These are phyloP conservation scores for Penicillium sp. DNA, from an alignment of 2,329 filamentous ascomycete genomes.

Conservation along the genomic window DNA sequence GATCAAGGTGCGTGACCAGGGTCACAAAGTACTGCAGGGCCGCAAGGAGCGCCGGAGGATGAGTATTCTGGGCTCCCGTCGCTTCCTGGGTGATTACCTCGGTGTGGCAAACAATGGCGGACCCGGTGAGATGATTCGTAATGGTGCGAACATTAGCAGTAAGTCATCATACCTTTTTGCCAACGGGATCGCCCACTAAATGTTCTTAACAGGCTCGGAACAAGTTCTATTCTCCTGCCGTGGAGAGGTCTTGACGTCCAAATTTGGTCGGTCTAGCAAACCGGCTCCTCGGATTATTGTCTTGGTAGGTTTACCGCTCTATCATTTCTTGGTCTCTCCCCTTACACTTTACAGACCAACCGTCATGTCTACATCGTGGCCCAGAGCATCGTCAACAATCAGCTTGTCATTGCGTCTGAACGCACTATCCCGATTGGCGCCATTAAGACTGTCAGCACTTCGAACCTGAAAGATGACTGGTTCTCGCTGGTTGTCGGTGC, in stretches of 20 bases:
- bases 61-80: constrained; percentile 83
- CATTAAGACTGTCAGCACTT: constrained; percentile 81
- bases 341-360: constrained; percentile 53
- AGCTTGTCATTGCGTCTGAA: constrained; percentile 76
- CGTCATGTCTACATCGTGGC: constrained; percentile 85
- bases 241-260: constrained; percentile 83
- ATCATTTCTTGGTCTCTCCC: not conserved
- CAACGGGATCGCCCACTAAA: not conserved
- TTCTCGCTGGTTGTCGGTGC: constrained; percentile 84
- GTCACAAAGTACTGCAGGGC: constrained; percentile 72
- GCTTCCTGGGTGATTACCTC: constrained; percentile 93
- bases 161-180: constrained; percentile 37
- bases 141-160: constrained; percentile 63
- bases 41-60: constrained; percentile 88
- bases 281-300: constrained; percentile 79
- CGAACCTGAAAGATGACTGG: constrained; percentile 88
- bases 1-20: constrained; percentile 79
- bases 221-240: constrained; percentile 83
- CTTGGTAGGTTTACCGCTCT: constrained; percentile 46
- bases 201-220: constrained; percentile 49
- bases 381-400: constrained; percentile 75
- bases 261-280: constrained; percentile 95
- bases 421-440: constrained; percentile 75
- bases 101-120: constrained; percentile 77
- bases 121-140: constrained; percentile 74